These are phyloP conservation scores for Ploettnerulaceae sp. DNA, from an alignment of 2,329 filamentous ascomycete species.

Conservation along the genomic window DNA sequence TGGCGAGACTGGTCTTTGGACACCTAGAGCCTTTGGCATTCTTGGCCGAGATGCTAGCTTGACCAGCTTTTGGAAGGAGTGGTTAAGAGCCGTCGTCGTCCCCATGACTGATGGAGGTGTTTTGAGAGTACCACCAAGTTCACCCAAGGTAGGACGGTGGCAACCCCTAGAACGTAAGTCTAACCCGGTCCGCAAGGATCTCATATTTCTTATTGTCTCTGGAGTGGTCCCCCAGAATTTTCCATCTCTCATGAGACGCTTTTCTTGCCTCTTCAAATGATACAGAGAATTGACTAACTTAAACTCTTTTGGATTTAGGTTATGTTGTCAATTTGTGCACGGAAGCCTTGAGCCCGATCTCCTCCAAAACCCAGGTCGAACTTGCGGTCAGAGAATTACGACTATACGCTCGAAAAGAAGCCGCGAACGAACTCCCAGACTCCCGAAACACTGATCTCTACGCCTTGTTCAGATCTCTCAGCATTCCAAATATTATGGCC, in stretches of 20 bases:
- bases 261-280: too few species aligned
- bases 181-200: too few species aligned
- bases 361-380: constrained; percentile 94
- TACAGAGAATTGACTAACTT: too few species aligned
- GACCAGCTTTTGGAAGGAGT: constrained; percentile 97
- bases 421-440: constrained; percentile 85
- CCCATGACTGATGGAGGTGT: constrained; percentile 90
- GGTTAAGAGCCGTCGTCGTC: constrained; percentile 88
- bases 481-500: constrained; percentile 85
- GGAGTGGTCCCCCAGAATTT: too few species aligned
- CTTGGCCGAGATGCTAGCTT: constrained; percentile 78
- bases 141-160: constrained; percentile 88
- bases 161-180: constrained; percentile 93
- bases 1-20: constrained; percentile 94
- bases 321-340: constrained; percentile 97
- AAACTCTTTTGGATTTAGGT: too few species aligned
- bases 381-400: constrained; percentile 83
- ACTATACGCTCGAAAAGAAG: constrained; percentile 89
- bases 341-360: constrained; percentile 86
- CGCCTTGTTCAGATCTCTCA: constrained; percentile 83
- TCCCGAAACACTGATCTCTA: constrained; percentile 90
- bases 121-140: constrained; percentile 78
- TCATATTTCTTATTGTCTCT: too few species aligned
- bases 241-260: too few species aligned
- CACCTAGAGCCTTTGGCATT: constrained; percentile 87